Percentiles rank a stretch among this genome's conserved stretches.
phyloP scores from a whole-genome alignment of 163 green algal genomes.

The Scenedesmus sp. region DNA sequence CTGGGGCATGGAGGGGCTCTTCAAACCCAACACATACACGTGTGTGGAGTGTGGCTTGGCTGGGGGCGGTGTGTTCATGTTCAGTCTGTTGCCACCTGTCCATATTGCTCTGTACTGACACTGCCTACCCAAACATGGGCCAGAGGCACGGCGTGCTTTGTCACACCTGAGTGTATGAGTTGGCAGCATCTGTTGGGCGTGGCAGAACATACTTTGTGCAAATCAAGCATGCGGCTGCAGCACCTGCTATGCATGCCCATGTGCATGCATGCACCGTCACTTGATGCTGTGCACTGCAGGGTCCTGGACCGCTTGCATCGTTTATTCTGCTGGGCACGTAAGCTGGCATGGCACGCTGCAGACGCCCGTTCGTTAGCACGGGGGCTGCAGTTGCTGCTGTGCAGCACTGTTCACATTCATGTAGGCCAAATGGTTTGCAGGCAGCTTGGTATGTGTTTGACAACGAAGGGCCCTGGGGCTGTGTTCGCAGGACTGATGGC shows the following conservation, averaged over 20 bases:
- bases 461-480: background rate
- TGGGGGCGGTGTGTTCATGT: background rate
- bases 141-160: background rate
- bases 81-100: background rate
- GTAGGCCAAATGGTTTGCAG: background rate
- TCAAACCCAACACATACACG: background rate
- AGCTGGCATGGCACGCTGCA: background rate
- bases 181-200: background rate
- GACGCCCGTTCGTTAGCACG: no score
- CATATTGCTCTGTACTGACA: background rate
- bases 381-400: background rate
- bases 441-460: background rate
- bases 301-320: background rate
- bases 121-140: background rate
- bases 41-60: background rate
- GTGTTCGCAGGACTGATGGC: background rate
- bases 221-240: background rate
- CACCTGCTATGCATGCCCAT: background rate
- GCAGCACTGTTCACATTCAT: background rate
- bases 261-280: background rate
- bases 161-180: background rate
- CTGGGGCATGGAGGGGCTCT: background rate
- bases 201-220: background rate
- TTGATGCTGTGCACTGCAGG: background rate
- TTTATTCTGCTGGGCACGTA: background rate